These are phyloP conservation scores for Acmispon strigosus DNA, from an alignment of 306 rosid genomes.

Conservation along the genomic window DNA sequence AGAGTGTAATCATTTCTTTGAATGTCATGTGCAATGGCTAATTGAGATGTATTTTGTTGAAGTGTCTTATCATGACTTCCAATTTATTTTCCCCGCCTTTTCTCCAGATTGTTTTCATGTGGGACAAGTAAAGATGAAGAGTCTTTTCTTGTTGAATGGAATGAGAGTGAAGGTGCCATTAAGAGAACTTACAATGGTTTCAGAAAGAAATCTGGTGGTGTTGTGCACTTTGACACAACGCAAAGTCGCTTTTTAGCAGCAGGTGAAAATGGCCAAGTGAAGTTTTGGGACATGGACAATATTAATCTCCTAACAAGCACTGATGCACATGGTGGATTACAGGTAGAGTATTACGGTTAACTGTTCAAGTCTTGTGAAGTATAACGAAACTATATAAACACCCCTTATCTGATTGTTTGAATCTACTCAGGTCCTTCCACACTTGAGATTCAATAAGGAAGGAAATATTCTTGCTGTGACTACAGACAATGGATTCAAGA, in stretches of 20 bases:
- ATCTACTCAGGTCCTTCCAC: constrained; percentile 63
- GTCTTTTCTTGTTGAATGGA: constrained; percentile 84
- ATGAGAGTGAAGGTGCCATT: constrained; percentile 76
- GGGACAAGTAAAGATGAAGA: constrained; percentile 94
- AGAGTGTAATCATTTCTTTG: neutral
- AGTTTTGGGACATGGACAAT: constrained; percentile 89
- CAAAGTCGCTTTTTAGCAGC: constrained; percentile 81
- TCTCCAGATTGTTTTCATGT: constrained; percentile 75
- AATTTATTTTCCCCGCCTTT: neutral
- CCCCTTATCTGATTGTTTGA: constrained; percentile 10
- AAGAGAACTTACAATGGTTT: constrained; percentile 69
- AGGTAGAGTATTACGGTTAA: constrained; percentile 35
- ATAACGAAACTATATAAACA: neutral
- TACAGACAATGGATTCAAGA: constrained; percentile 63
- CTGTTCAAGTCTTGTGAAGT: constrained; percentile 6
- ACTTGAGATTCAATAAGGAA: constrained; percentile 78
- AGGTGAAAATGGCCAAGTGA: constrained; percentile 80
- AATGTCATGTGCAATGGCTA: neutral
- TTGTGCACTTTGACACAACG: constrained; percentile 83
- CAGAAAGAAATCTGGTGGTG: constrained; percentile 64
- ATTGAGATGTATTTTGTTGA: neutral
- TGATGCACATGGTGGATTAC: constrained; percentile 76
- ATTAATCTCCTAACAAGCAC: constrained; percentile 36
- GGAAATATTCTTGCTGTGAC: constrained; percentile 84
- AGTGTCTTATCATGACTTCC: neutral